These are phyloP conservation scores for Lanmaoa pseudosensibilis DNA, from an alignment of 768 basidiomycete genomes.

Conservation along the genomic window DNA sequence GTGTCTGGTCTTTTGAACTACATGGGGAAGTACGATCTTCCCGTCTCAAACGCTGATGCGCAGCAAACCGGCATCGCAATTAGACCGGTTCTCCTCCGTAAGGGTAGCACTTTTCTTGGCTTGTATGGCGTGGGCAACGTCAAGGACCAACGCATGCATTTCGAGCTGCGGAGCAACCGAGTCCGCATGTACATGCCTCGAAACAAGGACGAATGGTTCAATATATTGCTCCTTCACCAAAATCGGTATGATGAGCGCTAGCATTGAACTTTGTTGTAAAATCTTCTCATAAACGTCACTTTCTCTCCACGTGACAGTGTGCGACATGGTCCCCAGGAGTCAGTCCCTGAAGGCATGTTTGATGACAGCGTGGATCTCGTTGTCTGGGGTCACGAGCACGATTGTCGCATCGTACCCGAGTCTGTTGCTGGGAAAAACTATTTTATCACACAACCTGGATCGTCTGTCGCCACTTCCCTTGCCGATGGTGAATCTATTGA, in stretches of 20 bases:
- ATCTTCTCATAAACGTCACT: slow-evolving; percentile 13
- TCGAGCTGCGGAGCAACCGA: slow-evolving; percentile 88
- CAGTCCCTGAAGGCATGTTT: slow-evolving; percentile 95
- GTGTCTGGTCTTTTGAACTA: slow-evolving; percentile 95
- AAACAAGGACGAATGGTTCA: slow-evolving; percentile 93
- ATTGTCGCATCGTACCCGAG: slow-evolving; percentile 90
- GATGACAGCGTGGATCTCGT: slow-evolving; percentile 93
- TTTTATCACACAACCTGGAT: slow-evolving; percentile 92
- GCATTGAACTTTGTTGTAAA: not conserved
- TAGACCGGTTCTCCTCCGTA: slow-evolving; percentile 85
- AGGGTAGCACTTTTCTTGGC: slow-evolving; percentile 84
- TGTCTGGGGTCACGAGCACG: slow-evolving; percentile 99
- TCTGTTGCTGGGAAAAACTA: slow-evolving; percentile 90
- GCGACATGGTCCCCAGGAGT: slow-evolving; percentile 91
- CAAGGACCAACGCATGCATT: slow-evolving; percentile 95
- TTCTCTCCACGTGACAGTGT: slow-evolving; percentile 52
- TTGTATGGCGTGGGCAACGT: slow-evolving; percentile 96
- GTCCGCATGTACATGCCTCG: slow-evolving; percentile 96
- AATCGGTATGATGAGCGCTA: slow-evolving; percentile 63
- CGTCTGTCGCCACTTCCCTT: slow-evolving; percentile 90
- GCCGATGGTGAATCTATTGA: slow-evolving; percentile 90
- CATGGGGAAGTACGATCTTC: slow-evolving; percentile 94
- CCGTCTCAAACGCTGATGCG: slow-evolving; percentile 64
- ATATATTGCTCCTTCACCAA: slow-evolving; percentile 90
- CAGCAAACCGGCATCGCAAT: slow-evolving; percentile 77